These are phyloP conservation scores for Colletotrichum lupini DNA, from an alignment of 2,329 filamentous ascomycete genomes.

Conservation along the genomic window DNA sequence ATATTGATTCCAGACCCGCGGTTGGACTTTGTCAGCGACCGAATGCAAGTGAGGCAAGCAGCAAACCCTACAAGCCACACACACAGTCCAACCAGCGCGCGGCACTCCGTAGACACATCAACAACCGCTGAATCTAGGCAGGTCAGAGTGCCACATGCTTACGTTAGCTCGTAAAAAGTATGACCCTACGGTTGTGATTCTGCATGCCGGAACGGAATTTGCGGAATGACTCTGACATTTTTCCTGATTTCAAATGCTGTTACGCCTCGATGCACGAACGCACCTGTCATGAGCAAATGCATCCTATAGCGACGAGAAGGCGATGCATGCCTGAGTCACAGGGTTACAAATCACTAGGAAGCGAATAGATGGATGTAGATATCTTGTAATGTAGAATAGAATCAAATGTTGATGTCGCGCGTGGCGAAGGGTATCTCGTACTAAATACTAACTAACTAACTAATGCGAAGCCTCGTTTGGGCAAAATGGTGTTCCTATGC, in stretches of 20 bases:
- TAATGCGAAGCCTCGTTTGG: conserved; percentile 16
- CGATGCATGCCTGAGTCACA: neutral
- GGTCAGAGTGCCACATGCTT: conserved; percentile 12
- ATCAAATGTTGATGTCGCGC: conserved; percentile 32
- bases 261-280: neutral
- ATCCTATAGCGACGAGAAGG: neutral
- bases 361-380: neutral
- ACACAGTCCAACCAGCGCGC: neutral
- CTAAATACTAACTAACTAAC: conserved; percentile 27
- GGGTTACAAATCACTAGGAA: neutral
- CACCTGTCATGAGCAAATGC: neutral
- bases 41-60: neutral
- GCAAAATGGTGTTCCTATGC: conserved; percentile 11
- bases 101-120: neutral
- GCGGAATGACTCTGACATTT: conserved; percentile 2
- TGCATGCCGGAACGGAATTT: neutral
- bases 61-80: neutral
- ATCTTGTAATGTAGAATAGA: conserved; percentile 7
- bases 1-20: neutral
- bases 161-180: neutral
- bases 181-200: neutral
- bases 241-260: neutral
- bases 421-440: conserved; percentile 35
- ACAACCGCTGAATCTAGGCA: neutral
- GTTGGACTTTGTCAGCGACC: neutral